Base-by-base conservation (phyloP, 805 yeast species). In the Monosporozyma aerobia region DNA sequence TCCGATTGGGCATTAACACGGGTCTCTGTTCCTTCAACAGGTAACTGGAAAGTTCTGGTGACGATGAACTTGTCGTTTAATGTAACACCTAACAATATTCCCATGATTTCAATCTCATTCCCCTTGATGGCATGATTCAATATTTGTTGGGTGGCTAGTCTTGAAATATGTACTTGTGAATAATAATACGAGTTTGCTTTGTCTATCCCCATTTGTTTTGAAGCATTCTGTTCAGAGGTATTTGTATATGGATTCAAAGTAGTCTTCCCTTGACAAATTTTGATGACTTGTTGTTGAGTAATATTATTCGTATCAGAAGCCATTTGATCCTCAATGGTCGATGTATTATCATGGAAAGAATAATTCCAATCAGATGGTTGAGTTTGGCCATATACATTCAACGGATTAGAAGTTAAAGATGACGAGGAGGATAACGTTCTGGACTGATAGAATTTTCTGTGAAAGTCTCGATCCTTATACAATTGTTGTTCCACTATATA, bases 1-100 rank as follows among this genome's bases (percentile, higher is more conserved):
- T 92, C 98, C 16, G 83, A 82, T 63, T 87, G 90, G 0, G 98
- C 97, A 68, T 94, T 94, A 35, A 92, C 99, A 49, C 98, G 69
- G 0, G 97, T 88, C 65, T 94, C 98, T 0, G 98, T 90, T 0
- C 98, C 98, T 65, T 87, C 92, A 1, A 92, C 97, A 0, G 98
- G 98, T 40, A 94, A 70, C 13, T 90, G 83, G 66, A 85, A 92
- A 9, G 83, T 83, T 66, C 92, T 97, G 75, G 82, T 76, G 1
- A 94, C 85, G 2, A 85, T 76, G 54, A 90, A 77, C 6, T 73
- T 73, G 19, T 73, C 69, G 5, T 73, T 74, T 13, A 78, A 71
- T 9, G 86, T 77, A 58, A 81, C 81, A 1, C 99, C 98, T 0
- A 90, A 79, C 67, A 92, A 74, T 86, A 90, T 86, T 4, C 98